These are phyloP conservation scores for Aspergillus leporis DNA, from an alignment of 495 filamentous ascomycete species.

Conservation along the genomic window DNA sequence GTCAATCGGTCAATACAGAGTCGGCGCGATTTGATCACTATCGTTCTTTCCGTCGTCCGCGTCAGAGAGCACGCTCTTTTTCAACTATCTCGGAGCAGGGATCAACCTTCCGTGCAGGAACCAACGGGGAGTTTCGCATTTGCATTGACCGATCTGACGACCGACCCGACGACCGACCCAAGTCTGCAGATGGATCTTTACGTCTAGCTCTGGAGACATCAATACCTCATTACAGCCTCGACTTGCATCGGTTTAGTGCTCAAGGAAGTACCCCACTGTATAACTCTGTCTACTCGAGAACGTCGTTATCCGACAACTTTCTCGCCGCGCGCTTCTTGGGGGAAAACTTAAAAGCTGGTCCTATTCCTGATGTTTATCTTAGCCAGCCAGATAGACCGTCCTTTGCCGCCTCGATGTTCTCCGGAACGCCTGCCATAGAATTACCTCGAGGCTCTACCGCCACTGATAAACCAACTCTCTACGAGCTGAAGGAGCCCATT, in stretches of 20 bases:
- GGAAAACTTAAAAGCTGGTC: constrained; percentile 24
- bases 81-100: constrained; percentile 59
- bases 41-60: constrained; percentile 31
- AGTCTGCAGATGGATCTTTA: constrained; percentile 61
- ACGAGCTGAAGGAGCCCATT: constrained; percentile 49
- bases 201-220: constrained; percentile 69
- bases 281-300: constrained; percentile 64
- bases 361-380: constrained; percentile 23
- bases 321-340: constrained; percentile 47
- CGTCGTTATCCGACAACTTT: constrained; percentile 54
- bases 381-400: constrained; percentile 33
- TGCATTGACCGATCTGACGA: constrained; percentile 77
- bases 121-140: constrained; percentile 70
- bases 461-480: constrained; percentile 40
- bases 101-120: constrained; percentile 32
- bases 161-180: constrained; percentile 64
- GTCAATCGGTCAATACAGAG: constrained; percentile 30
- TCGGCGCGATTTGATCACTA: constrained; percentile 28
- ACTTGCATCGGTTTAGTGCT: constrained; percentile 77
- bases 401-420: constrained; percentile 48
- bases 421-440: constrained; percentile 46
- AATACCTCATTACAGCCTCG: constrained; percentile 85
- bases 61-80: constrained; percentile 61
- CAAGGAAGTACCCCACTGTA: constrained; percentile 79
- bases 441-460: constrained; percentile 30